These are phyloP conservation scores for Mariannaea sp. DNA, from an alignment of 2,329 filamentous ascomycete genomes.

Conservation along the genomic window DNA sequence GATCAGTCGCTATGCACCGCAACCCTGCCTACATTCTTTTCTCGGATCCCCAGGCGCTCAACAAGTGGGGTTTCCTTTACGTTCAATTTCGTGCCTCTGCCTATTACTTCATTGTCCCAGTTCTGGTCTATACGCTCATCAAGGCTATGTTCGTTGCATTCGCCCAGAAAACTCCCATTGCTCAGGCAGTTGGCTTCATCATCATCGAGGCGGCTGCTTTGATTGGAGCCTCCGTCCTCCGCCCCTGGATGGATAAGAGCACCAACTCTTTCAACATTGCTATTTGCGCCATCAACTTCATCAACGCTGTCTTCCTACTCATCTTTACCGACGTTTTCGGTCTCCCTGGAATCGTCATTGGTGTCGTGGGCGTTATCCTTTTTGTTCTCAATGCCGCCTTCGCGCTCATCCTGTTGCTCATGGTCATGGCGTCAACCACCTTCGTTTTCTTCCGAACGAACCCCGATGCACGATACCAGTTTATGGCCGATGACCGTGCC, in stretches of 20 bases:
- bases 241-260: constrained; percentile 99
- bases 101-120: constrained; percentile 90
- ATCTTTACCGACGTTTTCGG: constrained; percentile 88
- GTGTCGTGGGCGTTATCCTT: constrained; percentile 86
- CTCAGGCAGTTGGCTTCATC: constrained; percentile 81
- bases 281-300: constrained; percentile 86
- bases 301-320: constrained; percentile 87
- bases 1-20: constrained; percentile 88
- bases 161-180: constrained; percentile 69
- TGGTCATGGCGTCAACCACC: constrained; percentile 67
- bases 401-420: constrained; percentile 78
- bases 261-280: constrained; percentile 96
- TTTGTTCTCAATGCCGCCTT: constrained; percentile 88
- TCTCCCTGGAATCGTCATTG: constrained; percentile 80
- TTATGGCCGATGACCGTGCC: constrained; percentile 93
- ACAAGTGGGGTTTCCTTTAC: constrained; percentile 98
- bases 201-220: constrained; percentile 81
- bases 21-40: constrained; percentile 97
- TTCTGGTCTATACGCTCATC: constrained; percentile 77
- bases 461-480: constrained; percentile 91
- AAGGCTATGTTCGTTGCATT: constrained; percentile 91
- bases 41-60: constrained; percentile 89
- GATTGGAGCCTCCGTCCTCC: constrained; percentile 76
- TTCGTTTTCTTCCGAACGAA: constrained; percentile 88
- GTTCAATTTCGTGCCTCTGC: constrained; percentile 95